A percentile compares a stretch with the other conserved stretches of the same genome.
These are phyloP conservation scores for Venturia asperata DNA, from an alignment of 2,329 filamentous ascomycete species.

Conservation along the genomic window DNA sequence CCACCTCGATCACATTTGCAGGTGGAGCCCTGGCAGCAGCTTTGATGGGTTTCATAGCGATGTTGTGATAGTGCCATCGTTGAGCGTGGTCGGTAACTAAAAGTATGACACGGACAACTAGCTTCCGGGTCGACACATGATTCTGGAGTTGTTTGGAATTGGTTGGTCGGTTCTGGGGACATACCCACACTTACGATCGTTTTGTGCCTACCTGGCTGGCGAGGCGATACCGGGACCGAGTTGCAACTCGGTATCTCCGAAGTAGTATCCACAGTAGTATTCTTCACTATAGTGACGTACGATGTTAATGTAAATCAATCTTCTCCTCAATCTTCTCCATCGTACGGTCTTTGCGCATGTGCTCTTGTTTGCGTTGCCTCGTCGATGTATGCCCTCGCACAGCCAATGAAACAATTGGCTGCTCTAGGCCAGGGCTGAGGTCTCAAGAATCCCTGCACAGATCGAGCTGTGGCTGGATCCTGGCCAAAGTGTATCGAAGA, in stretches of 20 bases:
- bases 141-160: conserved; percentile 3
- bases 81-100: not conserved
- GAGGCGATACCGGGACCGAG: conserved; percentile 1
- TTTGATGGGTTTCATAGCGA: conserved; percentile 4
- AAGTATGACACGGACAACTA: too few species aligned
- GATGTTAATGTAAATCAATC: conserved; percentile 2
- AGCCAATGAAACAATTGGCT: too few species aligned
- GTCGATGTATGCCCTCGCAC: too few species aligned
- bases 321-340: not conserved
- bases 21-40: conserved; percentile 15
- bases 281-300: not conserved
- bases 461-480: too few species aligned
- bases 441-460: too few species aligned
- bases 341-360: not conserved
- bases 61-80: not conserved
- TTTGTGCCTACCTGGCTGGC: conserved; percentile 10
- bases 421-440: too few species aligned
- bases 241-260: not conserved
- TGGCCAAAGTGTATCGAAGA: too few species aligned
- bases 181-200: conserved; percentile 13
- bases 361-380: not conserved
- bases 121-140: not conserved
- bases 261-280: not conserved
- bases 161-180: not conserved
- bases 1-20: not conserved